phyloP scores from a whole-genome alignment of 805 yeast species.

The Saccharomycopsis fibuligera region DNA sequence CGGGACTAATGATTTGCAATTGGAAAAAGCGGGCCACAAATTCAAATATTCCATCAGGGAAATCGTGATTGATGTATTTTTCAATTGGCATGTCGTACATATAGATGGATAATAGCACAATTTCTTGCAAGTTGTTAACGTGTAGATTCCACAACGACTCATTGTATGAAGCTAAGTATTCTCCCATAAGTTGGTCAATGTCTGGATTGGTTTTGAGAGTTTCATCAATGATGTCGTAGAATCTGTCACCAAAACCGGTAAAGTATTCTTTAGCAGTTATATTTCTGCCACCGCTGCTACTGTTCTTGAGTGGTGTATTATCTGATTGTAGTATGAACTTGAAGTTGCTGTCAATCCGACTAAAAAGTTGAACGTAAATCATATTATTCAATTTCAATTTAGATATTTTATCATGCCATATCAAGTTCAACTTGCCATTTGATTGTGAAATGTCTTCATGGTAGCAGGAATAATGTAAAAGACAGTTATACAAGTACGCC shows the following conservation, averaged over 20 bases:
- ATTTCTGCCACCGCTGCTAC: no score
- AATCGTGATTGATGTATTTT: background rate
- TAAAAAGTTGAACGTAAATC: conserved; percentile 12
- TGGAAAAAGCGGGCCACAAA: conserved; percentile 3
- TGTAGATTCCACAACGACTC: no score
- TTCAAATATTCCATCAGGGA: conserved; percentile 5
- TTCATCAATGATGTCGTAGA: no score
- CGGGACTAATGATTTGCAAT: background rate
- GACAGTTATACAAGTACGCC: conserved; percentile 13
- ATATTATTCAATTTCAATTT: conserved; percentile 6
- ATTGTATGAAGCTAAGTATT: no score
- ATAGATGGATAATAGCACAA: conserved; percentile 7
- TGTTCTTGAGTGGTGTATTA: no score
- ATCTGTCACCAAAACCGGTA: no score
- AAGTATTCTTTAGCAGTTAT: no score
- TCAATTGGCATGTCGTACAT: conserved; percentile 10
- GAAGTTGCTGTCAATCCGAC: conserved; percentile 10
- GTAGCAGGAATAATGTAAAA: conserved; percentile 14
- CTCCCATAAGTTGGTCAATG: no score
- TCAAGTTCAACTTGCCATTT: background rate
- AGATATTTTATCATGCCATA: conserved; percentile 16
- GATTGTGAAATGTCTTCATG: conserved; percentile 5
- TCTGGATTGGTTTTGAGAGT: no score
- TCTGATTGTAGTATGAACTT: background rate
- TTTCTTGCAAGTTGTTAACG: background rate